Evolutionary conservation across 768 basidiomycete genomes (phyloP).

Genomic region (Tricholoma hemisulphureum): DNA sequence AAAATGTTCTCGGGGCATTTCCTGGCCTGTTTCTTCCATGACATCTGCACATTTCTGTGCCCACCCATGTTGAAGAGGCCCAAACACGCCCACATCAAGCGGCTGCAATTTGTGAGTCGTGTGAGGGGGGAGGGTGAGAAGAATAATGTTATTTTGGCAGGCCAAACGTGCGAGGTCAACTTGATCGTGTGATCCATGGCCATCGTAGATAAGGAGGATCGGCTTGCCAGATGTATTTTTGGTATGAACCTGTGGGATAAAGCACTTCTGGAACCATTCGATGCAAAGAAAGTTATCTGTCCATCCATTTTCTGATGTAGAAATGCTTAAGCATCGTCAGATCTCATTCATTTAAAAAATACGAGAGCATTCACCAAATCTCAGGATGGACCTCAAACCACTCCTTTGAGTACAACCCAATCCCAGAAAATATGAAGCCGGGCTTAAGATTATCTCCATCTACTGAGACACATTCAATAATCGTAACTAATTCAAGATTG

Average conservation of each 20-base stretch:
- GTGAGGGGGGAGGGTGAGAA: too few species aligned
- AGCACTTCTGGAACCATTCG: conserved; percentile 38
- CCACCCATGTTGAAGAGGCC: conserved; percentile 22
- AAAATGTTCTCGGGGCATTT: conserved; percentile 16
- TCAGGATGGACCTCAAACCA: background rate
- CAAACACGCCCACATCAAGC: too few species aligned
- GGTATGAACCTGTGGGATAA: conserved; percentile 33
- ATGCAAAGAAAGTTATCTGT: too few species aligned
- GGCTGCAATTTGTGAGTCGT: too few species aligned
- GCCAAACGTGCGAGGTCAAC: conserved; percentile 25
- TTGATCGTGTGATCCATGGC: conserved; percentile 40
- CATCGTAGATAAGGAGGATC: conserved; percentile 40
- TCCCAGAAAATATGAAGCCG: background rate
- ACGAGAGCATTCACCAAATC: background rate
- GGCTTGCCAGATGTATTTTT: conserved; percentile 23
- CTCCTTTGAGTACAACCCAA: background rate
- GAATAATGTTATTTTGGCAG: conserved; percentile 20
- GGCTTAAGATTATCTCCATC: too few species aligned
- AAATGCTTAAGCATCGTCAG: conserved; percentile 20
- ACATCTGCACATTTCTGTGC: background rate
- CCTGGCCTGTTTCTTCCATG: conserved; percentile 13
- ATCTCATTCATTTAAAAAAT: too few species aligned
- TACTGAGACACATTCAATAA: background rate
- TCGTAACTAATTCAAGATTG: background rate
- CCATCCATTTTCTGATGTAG: conserved; percentile 38